Base-by-base conservation (phyloP, 1,284 basidiomycete genomes). In the Takashimella tepidaria region DNA sequence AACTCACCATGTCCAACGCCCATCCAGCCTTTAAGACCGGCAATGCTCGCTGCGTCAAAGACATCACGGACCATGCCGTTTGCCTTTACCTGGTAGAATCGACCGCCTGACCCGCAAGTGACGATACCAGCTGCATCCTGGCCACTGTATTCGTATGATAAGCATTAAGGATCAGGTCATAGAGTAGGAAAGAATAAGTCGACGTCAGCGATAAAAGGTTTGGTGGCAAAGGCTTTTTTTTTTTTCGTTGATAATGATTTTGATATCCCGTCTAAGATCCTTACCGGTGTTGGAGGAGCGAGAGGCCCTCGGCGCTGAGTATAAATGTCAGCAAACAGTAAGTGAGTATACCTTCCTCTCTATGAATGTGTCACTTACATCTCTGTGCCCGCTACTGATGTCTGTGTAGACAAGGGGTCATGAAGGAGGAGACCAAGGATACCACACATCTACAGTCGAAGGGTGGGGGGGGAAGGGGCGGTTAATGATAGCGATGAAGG, bases 21-120 rank as follows among this genome's bases (percentile, higher is more conserved):
- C 96, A 99, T 99, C 57, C 86, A 86, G 21, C 96, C 96, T 61
- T 87, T 81, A 59, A 98, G 78, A 59, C 84, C 85, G 45, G 84
- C 81, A 53, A 98, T 79, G 21, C 88, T 82, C 67, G 82, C 82
- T 48, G 83, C 80, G 75, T 97, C 92, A 75, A 99, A 95, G 58
- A 99, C 89, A 74, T 99, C 96, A 54, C 95, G 84, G 66, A 99
- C 95, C 96, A 99, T 98, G 43, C 96, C 96, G 74, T 98, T 99
- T n/a, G 92, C 91, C 78, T 99, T 99, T 81, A 89, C 92, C 75
- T 99, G 96, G 76, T 89, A 95, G 76, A 99, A 90, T 45, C 93
- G 85, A 45, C 96, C 96, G 69, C 92, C 92, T 16, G 85, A 83
- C 3, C 93, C 96, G 73, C 96, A 96, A 46, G 96, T 98, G 56